Base-by-base conservation (phyloP, 2,329 filamentous ascomycete species). In the Stagonosporopsis rhizophila region DNA sequence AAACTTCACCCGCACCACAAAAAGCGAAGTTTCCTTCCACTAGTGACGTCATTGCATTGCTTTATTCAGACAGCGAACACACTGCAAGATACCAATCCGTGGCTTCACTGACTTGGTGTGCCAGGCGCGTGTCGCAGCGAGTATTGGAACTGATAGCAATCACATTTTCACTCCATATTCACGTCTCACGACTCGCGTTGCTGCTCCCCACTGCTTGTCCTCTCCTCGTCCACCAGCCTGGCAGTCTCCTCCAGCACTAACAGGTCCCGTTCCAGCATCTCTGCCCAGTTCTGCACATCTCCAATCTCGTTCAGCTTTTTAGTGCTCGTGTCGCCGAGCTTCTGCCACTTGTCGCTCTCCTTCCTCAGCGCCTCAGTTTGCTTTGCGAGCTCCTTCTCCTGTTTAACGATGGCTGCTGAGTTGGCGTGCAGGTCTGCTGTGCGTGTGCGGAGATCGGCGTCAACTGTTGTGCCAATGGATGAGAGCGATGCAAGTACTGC, bases 211-310 rank as follows among this genome's bases (percentile, higher is more conserved):
- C 42, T 15, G 27, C 65, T 58, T 6, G 49, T 66, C 28, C 52
- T 62, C 49, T 62, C 48, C 34, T 55, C 64, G 41, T 77, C 74
- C 9, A 69, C 75, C 60, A 78, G 50, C 50, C 75, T 64, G 48
- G 77, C 42, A 22, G 76, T 78, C 61, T 78, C 76, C 60, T 78
- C 76, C 58, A 78, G 50, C 35, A 78, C 75, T 50, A 78, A 39
- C 56, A 78, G 42, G 45, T 78, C 76, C 42, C 75, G 64, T 58
- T 78, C 90, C 69, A 94, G 80, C 77, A 92, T 86, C 82, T 95
- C 91, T 20, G 90, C 89, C 90, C 90, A 95, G 74, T 93, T 93
- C 81, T 94, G 90, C 70, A 94, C 85, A 71, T 92, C 88, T 22
- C 90, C 90, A 59, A 92, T 80, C 80, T 92, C 90, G 78, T 92